A percentile compares a stretch with the other conserved stretches of the same genome.
phyloP scores from a whole-genome alignment of 2,329 filamentous ascomycete species.

The Fusarium sp. region DNA sequence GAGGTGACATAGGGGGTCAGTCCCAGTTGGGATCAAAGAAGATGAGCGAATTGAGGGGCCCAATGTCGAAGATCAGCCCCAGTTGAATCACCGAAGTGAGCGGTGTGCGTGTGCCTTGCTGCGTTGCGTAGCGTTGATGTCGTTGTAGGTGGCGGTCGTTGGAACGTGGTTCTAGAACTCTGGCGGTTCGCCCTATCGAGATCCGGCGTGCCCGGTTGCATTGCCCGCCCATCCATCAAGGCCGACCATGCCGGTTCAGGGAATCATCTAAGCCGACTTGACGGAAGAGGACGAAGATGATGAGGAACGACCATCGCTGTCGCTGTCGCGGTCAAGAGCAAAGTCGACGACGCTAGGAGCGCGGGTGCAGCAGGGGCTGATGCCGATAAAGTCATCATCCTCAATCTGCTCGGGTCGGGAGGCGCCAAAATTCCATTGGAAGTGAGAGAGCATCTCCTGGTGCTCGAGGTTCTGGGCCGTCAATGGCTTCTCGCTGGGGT shows the following conservation, averaged over 20 bases:
- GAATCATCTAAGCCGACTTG: slow-evolving; percentile 36
- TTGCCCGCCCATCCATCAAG: slow-evolving; percentile 33
- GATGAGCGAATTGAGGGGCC: slow-evolving; percentile 11
- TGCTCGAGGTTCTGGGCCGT: slow-evolving; percentile 60
- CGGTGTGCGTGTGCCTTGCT: slow-evolving; percentile 13
- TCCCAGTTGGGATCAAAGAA: slow-evolving; percentile 11
- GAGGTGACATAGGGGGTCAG: slow-evolving; percentile 5
- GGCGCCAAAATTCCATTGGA: slow-evolving; percentile 60
- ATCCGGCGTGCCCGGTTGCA: slow-evolving; percentile 28
- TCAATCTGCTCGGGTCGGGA: slow-evolving; percentile 50
- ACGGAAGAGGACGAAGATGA: slow-evolving; percentile 33
- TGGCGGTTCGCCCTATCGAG: slow-evolving; percentile 23
- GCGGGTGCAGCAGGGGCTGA: slow-evolving; percentile 61
- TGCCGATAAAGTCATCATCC: slow-evolving; percentile 49
- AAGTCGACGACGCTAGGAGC: slow-evolving; percentile 51
- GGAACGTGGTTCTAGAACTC: slow-evolving; percentile 34
- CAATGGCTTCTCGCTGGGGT: slow-evolving; percentile 60
- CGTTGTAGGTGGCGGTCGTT: slow-evolving; percentile 17
- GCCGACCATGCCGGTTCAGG: slow-evolving; percentile 35
- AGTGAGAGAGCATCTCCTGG: slow-evolving; percentile 60
- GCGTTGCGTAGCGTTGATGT: slow-evolving; percentile 2
- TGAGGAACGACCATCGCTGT: slow-evolving; percentile 38
- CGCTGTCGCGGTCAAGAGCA: slow-evolving; percentile 32
- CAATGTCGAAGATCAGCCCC: slow-evolving; percentile 17
- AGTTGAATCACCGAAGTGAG: background rate